These are phyloP conservation scores for Serendipita sp. DNA, from an alignment of 768 basidiomycete species.

Conservation along the genomic window DNA sequence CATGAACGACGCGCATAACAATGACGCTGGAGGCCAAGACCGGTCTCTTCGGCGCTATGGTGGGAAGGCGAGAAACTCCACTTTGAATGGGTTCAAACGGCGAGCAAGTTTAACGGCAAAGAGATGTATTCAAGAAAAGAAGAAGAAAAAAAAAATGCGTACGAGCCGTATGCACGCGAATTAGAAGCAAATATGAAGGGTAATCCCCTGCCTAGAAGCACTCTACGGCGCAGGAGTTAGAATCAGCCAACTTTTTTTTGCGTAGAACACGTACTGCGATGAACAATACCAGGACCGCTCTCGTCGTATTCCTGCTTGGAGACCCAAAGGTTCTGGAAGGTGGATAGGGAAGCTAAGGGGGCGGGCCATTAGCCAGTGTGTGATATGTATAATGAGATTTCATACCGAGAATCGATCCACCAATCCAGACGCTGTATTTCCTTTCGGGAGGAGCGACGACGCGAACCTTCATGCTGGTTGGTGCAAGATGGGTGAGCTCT, in stretches of 20 bases:
- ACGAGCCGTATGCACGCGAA: neutral
- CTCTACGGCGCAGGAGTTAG: neutral
- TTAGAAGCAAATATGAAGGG: neutral
- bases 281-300: slow-evolving; percentile 61
- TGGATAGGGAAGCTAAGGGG: slow-evolving; percentile 68
- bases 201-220: neutral
- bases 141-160: neutral
- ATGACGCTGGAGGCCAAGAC: too few species aligned
- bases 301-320: slow-evolving; percentile 89
- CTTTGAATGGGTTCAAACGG: too few species aligned
- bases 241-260: neutral
- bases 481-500: slow-evolving; percentile 72
- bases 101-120: neutral
- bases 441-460: slow-evolving; percentile 87
- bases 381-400: neutral
- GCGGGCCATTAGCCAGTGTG: slow-evolving; percentile 19
- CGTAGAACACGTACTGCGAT: slow-evolving; percentile 33
- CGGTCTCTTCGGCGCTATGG: too few species aligned
- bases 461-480: slow-evolving; percentile 90
- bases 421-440: slow-evolving; percentile 94
- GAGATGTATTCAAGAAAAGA: neutral
- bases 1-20: too few species aligned
- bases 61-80: too few species aligned
- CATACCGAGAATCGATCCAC: slow-evolving; percentile 50
- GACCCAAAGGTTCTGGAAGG: slow-evolving; percentile 96